A percentile compares a stretch with the other conserved stretches of the same genome.
Evolutionary conservation across 768 basidiomycete species (phyloP).

Genomic region (Lactifluus echinatus): DNA sequence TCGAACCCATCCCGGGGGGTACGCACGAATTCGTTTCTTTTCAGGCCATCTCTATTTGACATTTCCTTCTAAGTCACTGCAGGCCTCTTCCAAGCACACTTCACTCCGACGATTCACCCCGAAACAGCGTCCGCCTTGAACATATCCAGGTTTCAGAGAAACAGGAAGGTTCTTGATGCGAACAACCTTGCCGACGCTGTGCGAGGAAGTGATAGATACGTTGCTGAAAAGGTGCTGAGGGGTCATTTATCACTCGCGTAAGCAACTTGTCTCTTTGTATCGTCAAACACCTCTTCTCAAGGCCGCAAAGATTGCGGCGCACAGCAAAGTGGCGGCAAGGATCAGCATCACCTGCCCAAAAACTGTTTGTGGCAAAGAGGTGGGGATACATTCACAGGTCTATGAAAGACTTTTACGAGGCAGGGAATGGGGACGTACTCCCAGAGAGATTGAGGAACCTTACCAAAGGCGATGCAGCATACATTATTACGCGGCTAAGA

Average conservation of each 20-base stretch:
- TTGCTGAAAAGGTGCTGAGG: slow-evolving; percentile 42
- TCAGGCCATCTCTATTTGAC: neutral
- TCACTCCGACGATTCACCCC: slow-evolving; percentile 37
- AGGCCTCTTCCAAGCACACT: slow-evolving; percentile 41
- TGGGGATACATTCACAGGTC: slow-evolving; percentile 29
- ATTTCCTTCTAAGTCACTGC: slow-evolving; percentile 18
- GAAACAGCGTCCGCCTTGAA: slow-evolving; percentile 13
- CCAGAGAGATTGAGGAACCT: slow-evolving; percentile 35
- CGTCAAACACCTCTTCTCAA: slow-evolving; percentile 4
- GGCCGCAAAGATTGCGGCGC: slow-evolving; percentile 42
- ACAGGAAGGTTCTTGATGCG: slow-evolving; percentile 41
- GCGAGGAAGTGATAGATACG: slow-evolving; percentile 63
- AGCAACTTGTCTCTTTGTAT: slow-evolving; percentile 9
- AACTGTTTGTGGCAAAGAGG: slow-evolving; percentile 44
- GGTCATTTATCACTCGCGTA: slow-evolving; percentile 46
- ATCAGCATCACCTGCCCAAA: slow-evolving; percentile 56
- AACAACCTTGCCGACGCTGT: slow-evolving; percentile 50
- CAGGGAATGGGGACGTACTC: slow-evolving; percentile 20
- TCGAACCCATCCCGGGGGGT: slow-evolving; percentile 34
- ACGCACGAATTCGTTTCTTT: neutral
- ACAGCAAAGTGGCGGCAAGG: slow-evolving; percentile 57
- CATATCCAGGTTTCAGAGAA: slow-evolving; percentile 13
- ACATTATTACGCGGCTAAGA: slow-evolving; percentile 67
- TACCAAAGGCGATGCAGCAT: slow-evolving; percentile 74
- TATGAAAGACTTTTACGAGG: slow-evolving; percentile 22